Evolutionary conservation across 164 flowering plant species (phyloP), one percentile per base, ranked within the genome.

Genomic region (Sextonia rubra): DNA sequence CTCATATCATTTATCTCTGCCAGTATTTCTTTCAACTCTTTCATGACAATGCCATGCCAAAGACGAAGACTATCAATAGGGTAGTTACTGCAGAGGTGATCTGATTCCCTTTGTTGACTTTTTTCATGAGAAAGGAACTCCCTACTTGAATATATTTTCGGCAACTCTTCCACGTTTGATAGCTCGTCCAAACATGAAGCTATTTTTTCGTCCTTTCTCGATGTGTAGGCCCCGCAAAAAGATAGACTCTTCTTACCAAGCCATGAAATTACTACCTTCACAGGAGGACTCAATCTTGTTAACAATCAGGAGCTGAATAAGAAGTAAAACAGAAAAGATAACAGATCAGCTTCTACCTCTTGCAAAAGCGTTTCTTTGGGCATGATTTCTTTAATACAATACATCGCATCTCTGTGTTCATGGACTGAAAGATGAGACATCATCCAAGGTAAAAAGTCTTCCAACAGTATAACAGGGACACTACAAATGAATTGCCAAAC

Each of bases 401-500:
- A 47, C 58, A 63, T 22, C 66, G 89, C 66, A 60, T 89, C 85
- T 24, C 14, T 64, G 73, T 80, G 81, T 74, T 90, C 91, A 20
- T 84, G 80, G 47, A 79, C 69, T 68, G 88, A 76, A 71, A 92
- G 83, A 80, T 75, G 85, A 29, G 90, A 83, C 14, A 81, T 72
- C 83, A 88, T 84, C 98, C 98, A 94, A 62, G 93, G 97, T 9
- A 90, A 75, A 71, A 89, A 69, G 22, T 87, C 91, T 72, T 86
- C 88, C 73, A 94, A 76, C 73, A 91, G 74, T 47, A 78, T 81
- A 48, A 90, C 44, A 26, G 98, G 98, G 71, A 94, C 84, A 73
- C 90, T 90, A 66, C 91, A 89, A 22, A 94, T 77, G 74, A 85
- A 90, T 78, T 83, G 92, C 97, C 97, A 89, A 61, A 91, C 87